A percentile compares a stretch with the other conserved stretches of the same genome.
These are phyloP conservation scores for Fagopyrum tataricum DNA, from an alignment of 148 eudicot species.

Conservation along the genomic window DNA sequence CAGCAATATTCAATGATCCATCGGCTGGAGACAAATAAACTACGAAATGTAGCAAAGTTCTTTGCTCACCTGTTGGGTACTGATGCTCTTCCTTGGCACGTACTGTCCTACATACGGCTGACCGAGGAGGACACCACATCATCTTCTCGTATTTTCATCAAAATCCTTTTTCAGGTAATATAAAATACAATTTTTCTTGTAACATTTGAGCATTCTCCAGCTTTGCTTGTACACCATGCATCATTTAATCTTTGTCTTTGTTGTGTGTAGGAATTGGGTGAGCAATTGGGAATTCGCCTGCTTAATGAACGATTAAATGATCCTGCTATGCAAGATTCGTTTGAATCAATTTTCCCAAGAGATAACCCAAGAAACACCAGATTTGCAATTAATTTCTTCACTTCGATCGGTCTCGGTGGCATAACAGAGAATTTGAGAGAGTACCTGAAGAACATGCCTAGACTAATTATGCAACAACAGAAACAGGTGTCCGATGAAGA, in stretches of 20 bases:
- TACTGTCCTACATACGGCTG: constrained; percentile 66
- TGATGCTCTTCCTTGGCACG: constrained; percentile 88
- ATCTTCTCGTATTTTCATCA: constrained; percentile 88
- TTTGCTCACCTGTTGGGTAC: constrained; percentile 91
- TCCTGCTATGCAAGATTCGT: constrained; percentile 63
- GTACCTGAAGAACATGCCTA: constrained; percentile 82
- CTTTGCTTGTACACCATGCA: not conserved
- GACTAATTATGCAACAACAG: constrained; percentile 85
- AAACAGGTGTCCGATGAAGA: constrained; percentile 25
- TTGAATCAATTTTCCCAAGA: constrained; percentile 73
- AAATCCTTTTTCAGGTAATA: constrained; percentile 96
- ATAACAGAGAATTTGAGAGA: constrained; percentile 84
- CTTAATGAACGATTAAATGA: constrained; percentile 74
- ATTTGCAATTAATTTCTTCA: constrained; percentile 80
- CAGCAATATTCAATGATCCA: constrained; percentile 96
- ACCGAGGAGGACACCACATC: constrained; percentile 95
- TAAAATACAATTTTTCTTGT: not conserved
- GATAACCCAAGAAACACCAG: constrained; percentile 81
- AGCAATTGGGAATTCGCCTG: constrained; percentile 74
- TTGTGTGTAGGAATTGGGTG: constrained; percentile 62
- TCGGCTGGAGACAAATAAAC: constrained; percentile 82
- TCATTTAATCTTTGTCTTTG: not conserved
- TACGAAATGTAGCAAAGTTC: constrained; percentile 87
- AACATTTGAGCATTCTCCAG: not conserved
- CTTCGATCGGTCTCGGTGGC: constrained; percentile 86